These are phyloP conservation scores for Myochromella boudieri DNA, from an alignment of 768 basidiomycete genomes.

Conservation along the genomic window DNA sequence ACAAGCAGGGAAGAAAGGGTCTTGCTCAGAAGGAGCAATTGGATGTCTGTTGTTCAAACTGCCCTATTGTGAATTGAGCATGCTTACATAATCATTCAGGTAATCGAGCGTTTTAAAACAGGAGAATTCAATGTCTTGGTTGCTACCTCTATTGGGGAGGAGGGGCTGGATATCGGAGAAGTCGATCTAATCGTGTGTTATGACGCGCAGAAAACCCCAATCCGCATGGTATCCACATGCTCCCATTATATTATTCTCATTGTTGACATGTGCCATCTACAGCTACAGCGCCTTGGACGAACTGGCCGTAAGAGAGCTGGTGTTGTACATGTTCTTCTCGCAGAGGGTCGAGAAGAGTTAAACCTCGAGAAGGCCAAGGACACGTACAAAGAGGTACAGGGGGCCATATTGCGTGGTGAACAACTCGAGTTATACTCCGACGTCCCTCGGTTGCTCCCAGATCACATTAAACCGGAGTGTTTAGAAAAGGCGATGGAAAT, in stretches of 20 bases:
- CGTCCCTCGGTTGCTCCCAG: constrained; percentile 82
- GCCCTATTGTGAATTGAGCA: neutral
- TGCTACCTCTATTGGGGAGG: constrained; percentile 96
- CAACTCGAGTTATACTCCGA: constrained; percentile 92
- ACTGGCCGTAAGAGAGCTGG: constrained; percentile 93
- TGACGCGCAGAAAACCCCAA: constrained; percentile 93
- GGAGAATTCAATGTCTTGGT: constrained; percentile 92
- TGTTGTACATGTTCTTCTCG: constrained; percentile 85
- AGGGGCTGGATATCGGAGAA: constrained; percentile 97
- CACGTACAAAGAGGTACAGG: constrained; percentile 87
- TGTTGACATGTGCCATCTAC: constrained; percentile 4
- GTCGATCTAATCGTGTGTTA: constrained; percentile 96
- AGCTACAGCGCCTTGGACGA: constrained; percentile 95
- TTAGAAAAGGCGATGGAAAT: constrained; percentile 85
- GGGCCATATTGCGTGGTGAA: constrained; percentile 80
- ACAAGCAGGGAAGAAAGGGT: constrained; percentile 85
- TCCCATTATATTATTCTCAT: neutral
- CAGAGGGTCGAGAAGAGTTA: constrained; percentile 86
- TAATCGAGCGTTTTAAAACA: constrained; percentile 82
- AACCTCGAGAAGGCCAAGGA: constrained; percentile 89
- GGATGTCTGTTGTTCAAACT: constrained; percentile 50
- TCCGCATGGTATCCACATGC: constrained; percentile 76
- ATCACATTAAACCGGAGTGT: constrained; percentile 70
- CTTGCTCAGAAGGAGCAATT: constrained; percentile 90
- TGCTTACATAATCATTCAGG: constrained; percentile 41